phyloP scores from a whole-genome alignment of 2,329 filamentous ascomycete genomes.

The Paecilomyces niveus region DNA sequence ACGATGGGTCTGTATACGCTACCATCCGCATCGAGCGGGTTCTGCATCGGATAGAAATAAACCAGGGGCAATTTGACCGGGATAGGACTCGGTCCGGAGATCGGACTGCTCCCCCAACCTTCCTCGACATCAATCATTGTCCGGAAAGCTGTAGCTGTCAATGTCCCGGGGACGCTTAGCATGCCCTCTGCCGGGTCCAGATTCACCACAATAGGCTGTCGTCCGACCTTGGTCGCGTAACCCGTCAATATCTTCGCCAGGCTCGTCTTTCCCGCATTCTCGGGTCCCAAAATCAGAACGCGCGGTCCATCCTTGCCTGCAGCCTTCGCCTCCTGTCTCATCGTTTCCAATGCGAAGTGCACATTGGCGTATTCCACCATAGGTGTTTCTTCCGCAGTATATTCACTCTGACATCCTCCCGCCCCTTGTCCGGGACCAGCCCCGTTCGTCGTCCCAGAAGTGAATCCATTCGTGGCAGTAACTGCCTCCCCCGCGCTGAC shows the following conservation, averaged over 20 bases:
- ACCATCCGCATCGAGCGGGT: conserved; percentile 61
- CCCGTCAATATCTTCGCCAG: conserved; percentile 68
- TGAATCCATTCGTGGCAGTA: conserved; percentile 25
- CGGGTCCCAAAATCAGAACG: conserved; percentile 75
- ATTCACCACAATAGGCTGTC: conserved; percentile 76
- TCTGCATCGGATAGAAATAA: conserved; percentile 75
- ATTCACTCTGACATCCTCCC: conserved; percentile 61
- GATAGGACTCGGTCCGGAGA: conserved; percentile 78
- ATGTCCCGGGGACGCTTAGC: conserved; percentile 68
- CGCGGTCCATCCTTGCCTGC: conserved; percentile 58
- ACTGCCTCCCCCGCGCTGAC: conserved; percentile 55
- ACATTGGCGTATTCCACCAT: conserved; percentile 76
- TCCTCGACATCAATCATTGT: conserved; percentile 82
- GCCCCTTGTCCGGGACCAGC: conserved; percentile 30
- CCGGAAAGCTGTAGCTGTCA: conserved; percentile 81
- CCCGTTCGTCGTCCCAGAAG: conserved; percentile 15
- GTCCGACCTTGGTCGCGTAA: conserved; percentile 67
- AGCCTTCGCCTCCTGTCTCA: conserved; percentile 56
- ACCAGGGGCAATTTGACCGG: conserved; percentile 89
- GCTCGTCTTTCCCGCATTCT: conserved; percentile 75
- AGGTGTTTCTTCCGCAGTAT: conserved; percentile 70
- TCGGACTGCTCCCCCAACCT: conserved; percentile 84
- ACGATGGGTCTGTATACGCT: conserved; percentile 67
- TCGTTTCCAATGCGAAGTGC: conserved; percentile 74
- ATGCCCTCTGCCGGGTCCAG: conserved; percentile 75